These are phyloP conservation scores for Solanum hybrid DNA, from an alignment of 305 asterid genomes.

Conservation along the genomic window DNA sequence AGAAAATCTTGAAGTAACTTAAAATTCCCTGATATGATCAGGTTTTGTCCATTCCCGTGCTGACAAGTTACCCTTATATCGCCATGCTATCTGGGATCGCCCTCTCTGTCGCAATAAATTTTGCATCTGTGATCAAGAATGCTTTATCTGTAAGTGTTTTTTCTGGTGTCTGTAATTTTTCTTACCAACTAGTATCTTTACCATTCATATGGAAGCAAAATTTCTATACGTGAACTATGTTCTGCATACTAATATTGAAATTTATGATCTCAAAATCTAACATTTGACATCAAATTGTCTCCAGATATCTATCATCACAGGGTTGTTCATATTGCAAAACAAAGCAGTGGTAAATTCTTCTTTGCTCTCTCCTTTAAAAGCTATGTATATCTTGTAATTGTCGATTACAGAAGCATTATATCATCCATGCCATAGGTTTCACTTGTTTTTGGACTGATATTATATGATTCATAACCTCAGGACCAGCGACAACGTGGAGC, in stretches of 20 bases:
- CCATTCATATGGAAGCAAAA: neutral
- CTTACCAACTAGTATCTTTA: neutral
- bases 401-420: neutral
- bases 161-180: neutral
- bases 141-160: slow-evolving; percentile 17
- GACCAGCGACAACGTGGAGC: slow-evolving; percentile 73
- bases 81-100: slow-evolving; percentile 20
- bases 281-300: neutral
- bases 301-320: slow-evolving; percentile 70
- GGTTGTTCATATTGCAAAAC: slow-evolving; percentile 72
- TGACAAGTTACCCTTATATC: slow-evolving; percentile 23
- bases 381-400: neutral
- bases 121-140: slow-evolving; percentile 22
- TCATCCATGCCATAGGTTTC: neutral
- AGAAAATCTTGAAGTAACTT: neutral
- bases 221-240: neutral
- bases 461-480: neutral
- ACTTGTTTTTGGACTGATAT: neutral
- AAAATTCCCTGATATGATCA: slow-evolving; percentile 15
- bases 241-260: neutral
- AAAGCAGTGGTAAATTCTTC: slow-evolving; percentile 68
- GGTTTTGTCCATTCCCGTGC: slow-evolving; percentile 32
- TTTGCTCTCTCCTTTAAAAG: neutral
- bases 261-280: neutral
- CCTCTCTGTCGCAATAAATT: slow-evolving; percentile 11